Percentiles rank a stretch among this genome's conserved stretches.
Conservation (phyloP, 2,329 filamentous ascomycete genomes). For the Rhynchosporium agropyri region DNA sequence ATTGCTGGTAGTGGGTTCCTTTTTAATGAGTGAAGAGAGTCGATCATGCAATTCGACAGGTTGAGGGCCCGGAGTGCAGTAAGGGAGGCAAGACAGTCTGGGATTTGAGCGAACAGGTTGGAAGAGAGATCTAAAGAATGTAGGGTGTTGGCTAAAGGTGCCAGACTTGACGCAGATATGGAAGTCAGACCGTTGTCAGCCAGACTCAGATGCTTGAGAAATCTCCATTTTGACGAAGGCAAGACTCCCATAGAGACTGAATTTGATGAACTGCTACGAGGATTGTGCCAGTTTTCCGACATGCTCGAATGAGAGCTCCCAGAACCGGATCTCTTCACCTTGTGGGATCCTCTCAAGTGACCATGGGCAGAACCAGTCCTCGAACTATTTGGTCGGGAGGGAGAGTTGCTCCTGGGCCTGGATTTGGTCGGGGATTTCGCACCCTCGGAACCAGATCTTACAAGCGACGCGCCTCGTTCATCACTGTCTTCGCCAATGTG, state of each 20-base stretch:
- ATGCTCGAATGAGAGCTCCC: conserved; percentile 87
- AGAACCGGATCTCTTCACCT: conserved; percentile 83
- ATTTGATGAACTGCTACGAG: conserved; percentile 78
- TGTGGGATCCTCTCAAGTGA: conserved; percentile 67
- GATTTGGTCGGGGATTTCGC: conserved; percentile 39
- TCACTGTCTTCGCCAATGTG: conserved; percentile 42
- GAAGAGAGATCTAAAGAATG: conserved; percentile 90
- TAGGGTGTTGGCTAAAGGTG: conserved; percentile 82
- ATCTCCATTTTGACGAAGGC: conserved; percentile 89
- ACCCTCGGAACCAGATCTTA: conserved; percentile 40
- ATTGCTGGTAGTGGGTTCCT: conserved; percentile 90
- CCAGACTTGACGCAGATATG: conserved; percentile 73
- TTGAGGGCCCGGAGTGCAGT: conserved; percentile 91
- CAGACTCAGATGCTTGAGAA: conserved; percentile 87
- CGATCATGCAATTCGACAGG: conserved; percentile 96
- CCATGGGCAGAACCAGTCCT: conserved; percentile 62
- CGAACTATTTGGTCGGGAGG: conserved; percentile 73
- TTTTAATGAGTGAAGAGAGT: conserved; percentile 83
- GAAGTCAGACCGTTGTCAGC: conserved; percentile 88
- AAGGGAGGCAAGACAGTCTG: conserved; percentile 83
- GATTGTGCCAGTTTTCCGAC: conserved; percentile 62
- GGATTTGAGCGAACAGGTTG: conserved; percentile 92
- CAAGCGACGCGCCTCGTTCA: conserved; percentile 32
- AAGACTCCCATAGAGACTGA: conserved; percentile 71
- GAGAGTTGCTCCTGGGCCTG: conserved; percentile 77